Percentiles rank a stretch among this genome's conserved stretches.
phyloP scores from a whole-genome alignment of 176 grass and related monocot genomes.

The Ananas comosus region DNA sequence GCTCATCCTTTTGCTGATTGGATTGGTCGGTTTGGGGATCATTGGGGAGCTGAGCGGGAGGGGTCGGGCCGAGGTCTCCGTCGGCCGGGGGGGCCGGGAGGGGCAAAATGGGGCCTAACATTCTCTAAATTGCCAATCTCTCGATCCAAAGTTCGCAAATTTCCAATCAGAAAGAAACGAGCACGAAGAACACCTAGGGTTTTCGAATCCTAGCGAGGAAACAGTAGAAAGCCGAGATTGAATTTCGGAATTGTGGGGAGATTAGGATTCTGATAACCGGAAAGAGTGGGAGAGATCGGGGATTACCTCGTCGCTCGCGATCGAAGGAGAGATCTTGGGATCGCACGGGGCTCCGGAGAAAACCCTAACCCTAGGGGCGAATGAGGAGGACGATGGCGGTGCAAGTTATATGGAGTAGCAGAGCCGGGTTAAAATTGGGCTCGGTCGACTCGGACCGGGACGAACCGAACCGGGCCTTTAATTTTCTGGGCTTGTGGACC shows the following conservation, averaged over 20 bases:
- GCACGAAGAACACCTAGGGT: neutral
- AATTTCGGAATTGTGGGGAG: neutral
- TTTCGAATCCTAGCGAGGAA: neutral
- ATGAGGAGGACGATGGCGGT: neutral
- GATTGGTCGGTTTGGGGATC: neutral
- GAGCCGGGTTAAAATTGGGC: neutral
- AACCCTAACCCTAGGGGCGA: constrained; percentile 1
- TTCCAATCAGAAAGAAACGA: neutral
- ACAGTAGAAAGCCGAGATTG: neutral
- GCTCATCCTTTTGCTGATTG: neutral
- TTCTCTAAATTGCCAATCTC: neutral
- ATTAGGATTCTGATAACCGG: neutral
- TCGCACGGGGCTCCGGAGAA: neutral
- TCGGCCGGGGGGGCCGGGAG: constrained; percentile 10
- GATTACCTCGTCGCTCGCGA: neutral
- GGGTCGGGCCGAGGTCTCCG: constrained; percentile 8
- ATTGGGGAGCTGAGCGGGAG: neutral
- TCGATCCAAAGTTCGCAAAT: neutral
- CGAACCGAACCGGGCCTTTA: too few species aligned
- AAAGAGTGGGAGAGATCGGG: too few species aligned
- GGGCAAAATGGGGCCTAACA: constrained; percentile 4
- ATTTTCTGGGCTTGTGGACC: too few species aligned
- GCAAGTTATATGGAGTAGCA: neutral
- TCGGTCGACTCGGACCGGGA: too few species aligned
- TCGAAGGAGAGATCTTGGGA: neutral